phyloP scores from a whole-genome alignment of 2,329 filamentous ascomycete species.

The Davidsoniella virescens region DNA sequence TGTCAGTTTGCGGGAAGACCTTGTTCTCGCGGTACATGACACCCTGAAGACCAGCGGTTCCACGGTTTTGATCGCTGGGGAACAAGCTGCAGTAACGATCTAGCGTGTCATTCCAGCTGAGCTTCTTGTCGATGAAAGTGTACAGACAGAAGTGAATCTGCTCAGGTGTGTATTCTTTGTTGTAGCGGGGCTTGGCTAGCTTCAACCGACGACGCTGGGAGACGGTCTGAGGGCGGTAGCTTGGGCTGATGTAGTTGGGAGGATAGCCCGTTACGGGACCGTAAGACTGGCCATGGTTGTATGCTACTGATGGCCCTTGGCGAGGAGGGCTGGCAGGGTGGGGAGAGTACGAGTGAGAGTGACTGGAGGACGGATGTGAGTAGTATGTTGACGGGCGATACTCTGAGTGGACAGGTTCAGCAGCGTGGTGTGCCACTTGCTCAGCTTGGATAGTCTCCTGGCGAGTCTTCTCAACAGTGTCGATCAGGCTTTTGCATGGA shows the following conservation, averaged over 20 bases:
- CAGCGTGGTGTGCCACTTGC: neutral
- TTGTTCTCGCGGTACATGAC: constrained; percentile 30
- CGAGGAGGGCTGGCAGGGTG: neutral
- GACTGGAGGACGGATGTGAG: neutral
- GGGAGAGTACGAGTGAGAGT: neutral
- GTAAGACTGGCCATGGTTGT: neutral
- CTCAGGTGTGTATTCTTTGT: constrained; percentile 28
- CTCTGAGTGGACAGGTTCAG: no score
- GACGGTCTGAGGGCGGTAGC: neutral
- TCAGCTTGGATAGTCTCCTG: neutral
- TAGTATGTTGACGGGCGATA: neutral
- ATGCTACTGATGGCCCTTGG: neutral
- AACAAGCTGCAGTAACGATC: constrained; percentile 12
- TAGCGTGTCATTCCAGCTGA: constrained; percentile 21
- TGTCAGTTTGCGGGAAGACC: constrained; percentile 25
- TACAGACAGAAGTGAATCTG: constrained; percentile 30
- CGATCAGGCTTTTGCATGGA: constrained; percentile 3
- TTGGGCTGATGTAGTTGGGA: neutral
- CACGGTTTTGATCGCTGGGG: constrained; percentile 11
- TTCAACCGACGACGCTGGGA: constrained; percentile 2
- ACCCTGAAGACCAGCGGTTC: constrained; percentile 22
- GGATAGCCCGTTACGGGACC: neutral
- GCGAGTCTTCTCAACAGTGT: constrained; percentile 1
- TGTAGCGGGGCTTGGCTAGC: constrained; percentile 16
- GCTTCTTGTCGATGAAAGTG: constrained; percentile 27